phyloP scores from a whole-genome alignment of 306 rosid species.

The Cicer judaicum region DNA sequence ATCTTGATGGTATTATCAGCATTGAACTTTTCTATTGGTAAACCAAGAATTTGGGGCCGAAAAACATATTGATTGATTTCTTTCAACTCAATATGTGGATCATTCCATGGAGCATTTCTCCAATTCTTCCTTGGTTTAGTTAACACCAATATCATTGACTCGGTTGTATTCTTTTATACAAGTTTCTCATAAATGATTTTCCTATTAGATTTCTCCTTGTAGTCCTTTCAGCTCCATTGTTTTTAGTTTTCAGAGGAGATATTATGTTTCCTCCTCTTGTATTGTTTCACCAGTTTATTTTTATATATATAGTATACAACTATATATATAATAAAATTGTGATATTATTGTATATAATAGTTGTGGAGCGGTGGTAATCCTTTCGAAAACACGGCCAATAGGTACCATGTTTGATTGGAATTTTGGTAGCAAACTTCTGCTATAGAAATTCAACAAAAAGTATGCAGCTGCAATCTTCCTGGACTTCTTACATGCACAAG shows the following conservation, averaged over 20 bases:
- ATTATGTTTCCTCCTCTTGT: background rate
- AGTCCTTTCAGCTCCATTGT: background rate
- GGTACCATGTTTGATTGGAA: background rate
- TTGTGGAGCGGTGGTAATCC: background rate
- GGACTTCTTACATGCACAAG: background rate
- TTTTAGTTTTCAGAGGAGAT: background rate
- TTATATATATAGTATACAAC: background rate
- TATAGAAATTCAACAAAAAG: background rate
- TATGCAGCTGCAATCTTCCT: background rate
- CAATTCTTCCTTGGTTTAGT: background rate
- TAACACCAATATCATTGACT: background rate
- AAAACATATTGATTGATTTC: background rate
- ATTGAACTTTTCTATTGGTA: background rate
- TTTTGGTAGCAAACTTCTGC: background rate
- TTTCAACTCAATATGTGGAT: background rate
- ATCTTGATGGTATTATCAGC: background rate
- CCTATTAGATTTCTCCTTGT: background rate
- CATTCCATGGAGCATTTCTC: background rate
- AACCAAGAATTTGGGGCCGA: background rate
- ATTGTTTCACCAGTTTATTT: background rate
- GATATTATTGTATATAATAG: background rate
- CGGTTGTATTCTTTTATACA: background rate
- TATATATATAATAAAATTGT: background rate
- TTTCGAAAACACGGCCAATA: background rate
- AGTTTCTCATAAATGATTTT: background rate